A percentile compares a stretch with the other conserved stretches of the same genome.
Conservation (phyloP, 164 flowering plant species). For the Protea cynaroides region DNA sequence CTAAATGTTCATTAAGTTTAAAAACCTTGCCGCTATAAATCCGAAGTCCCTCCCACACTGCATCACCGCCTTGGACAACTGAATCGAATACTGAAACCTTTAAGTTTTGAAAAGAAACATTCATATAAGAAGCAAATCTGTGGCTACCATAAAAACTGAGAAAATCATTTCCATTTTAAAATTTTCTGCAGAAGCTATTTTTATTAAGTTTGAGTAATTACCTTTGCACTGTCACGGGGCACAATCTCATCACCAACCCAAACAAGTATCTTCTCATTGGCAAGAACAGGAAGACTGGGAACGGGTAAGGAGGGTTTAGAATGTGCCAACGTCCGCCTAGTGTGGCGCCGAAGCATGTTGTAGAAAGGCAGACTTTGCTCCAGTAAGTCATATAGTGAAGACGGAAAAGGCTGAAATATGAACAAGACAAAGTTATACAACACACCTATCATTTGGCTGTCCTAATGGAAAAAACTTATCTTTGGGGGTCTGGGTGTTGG, state of each 20-base stretch:
- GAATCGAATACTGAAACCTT: constrained; percentile 97
- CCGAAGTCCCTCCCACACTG: constrained; percentile 97
- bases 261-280: constrained; percentile 75
- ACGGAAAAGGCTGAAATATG: constrained; percentile 71
- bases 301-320: constrained; percentile 32
- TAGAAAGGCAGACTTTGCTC: constrained; percentile 87
- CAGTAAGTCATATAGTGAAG: constrained; percentile 58
- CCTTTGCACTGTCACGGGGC: constrained; percentile 96
- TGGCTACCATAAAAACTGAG: not conserved
- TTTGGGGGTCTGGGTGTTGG: too few species aligned
- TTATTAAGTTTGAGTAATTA: constrained; percentile 17
- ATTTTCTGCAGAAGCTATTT: constrained; percentile 2
- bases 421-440: not conserved
- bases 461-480: too few species aligned
- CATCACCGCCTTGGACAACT: constrained; percentile 99
- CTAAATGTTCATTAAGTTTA: constrained; percentile 91
- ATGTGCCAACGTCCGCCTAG: constrained; percentile 28
- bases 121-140: not conserved
- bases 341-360: constrained; percentile 58
- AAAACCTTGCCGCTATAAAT: constrained; percentile 73
- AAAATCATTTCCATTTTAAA: not conserved
- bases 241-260: constrained; percentile 88
- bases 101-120: constrained; percentile 5
- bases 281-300: constrained; percentile 85
- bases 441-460: not conserved